These are phyloP conservation scores for Trypanosoma grayi DNA, from an alignment of 208 protist genomes.

Conservation along the genomic window DNA sequence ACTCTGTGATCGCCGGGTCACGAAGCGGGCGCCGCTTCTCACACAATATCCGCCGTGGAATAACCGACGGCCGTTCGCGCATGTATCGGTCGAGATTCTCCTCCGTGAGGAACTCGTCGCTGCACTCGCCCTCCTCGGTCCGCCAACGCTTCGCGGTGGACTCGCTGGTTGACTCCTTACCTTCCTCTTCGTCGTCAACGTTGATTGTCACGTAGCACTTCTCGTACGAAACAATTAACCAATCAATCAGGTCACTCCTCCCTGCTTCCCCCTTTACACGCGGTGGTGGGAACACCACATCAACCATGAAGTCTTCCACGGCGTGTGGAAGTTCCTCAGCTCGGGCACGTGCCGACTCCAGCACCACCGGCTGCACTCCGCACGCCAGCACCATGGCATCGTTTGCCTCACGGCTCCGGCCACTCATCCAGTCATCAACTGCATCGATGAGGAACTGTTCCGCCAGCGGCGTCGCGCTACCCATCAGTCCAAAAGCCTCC, in stretches of 20 bases:
- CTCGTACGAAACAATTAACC: conserved; percentile 70
- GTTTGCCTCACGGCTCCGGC: conserved; percentile 28
- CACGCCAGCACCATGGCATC: conserved; percentile 63
- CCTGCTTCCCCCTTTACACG: background rate
- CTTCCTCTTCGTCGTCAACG: conserved; percentile 21
- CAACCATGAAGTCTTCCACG: conserved; percentile 77
- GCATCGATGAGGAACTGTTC: conserved; percentile 86
- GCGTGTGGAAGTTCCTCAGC: conserved; percentile 33
- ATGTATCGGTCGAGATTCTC: conserved; percentile 78
- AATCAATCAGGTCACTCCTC: conserved; percentile 42
- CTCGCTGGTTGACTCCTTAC: background rate
- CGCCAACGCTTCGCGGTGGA: conserved; percentile 2
- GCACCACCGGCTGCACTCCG: conserved; percentile 60
- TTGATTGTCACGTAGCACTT: conserved; percentile 63
- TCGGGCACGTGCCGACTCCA: conserved; percentile 31
- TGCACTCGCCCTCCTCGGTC: conserved; percentile 31
- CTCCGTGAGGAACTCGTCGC: conserved; percentile 64
- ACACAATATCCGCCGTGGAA: conserved; percentile 57
- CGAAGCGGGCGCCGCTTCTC: conserved; percentile 43
- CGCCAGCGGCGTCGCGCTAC: conserved; percentile 24
- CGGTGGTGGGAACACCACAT: conserved; percentile 74
- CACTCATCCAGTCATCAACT: conserved; percentile 64
- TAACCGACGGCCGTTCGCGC: conserved; percentile 44
- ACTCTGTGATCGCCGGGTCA: conserved; percentile 56
- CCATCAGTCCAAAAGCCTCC: conserved; percentile 36